A percentile compares a stretch with the other conserved stretches of the same genome.
These are phyloP conservation scores for Clarireedia hainanense DNA, from an alignment of 2,329 filamentous ascomycete genomes.

Conservation along the genomic window DNA sequence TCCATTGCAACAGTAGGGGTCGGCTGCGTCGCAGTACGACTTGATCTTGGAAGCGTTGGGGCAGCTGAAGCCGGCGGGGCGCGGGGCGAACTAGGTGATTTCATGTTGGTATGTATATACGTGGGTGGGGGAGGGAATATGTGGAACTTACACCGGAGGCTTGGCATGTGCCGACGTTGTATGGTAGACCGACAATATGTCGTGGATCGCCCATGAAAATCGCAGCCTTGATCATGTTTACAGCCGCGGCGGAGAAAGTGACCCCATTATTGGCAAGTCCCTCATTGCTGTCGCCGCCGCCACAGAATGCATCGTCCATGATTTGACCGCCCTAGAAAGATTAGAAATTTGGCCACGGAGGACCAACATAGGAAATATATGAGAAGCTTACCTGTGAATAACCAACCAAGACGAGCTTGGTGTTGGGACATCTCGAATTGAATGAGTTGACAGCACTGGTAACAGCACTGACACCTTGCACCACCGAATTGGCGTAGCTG, in stretches of 20 bases:
- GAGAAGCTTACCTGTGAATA: conserved; percentile 46
- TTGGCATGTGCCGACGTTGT: conserved; percentile 53
- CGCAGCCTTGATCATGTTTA: conserved; percentile 51
- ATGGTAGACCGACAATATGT: conserved; percentile 45
- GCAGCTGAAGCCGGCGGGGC: conserved; percentile 46
- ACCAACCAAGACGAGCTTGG: conserved; percentile 52
- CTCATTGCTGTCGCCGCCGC: conserved; percentile 42
- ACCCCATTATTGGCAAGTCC: conserved; percentile 39
- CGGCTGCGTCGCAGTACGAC: conserved; percentile 51
- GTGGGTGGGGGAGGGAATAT: not conserved
- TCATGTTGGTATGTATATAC: not conserved
- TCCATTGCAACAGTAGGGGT: conserved; percentile 56
- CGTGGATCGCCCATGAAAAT: conserved; percentile 60
- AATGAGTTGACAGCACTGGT: conserved; percentile 51
- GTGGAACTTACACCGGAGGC: conserved; percentile 47
- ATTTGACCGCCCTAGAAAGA: conserved; percentile 48
- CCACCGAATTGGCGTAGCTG: conserved; percentile 51
- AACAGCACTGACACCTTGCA: conserved; percentile 50
- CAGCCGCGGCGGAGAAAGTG: conserved; percentile 37
- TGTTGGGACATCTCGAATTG: conserved; percentile 47
- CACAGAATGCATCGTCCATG: conserved; percentile 54
- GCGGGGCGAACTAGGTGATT: conserved; percentile 43
- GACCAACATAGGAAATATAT: not conserved
- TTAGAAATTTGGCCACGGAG: conserved; percentile 2
- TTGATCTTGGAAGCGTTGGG: conserved; percentile 46